Evolutionary conservation across 495 filamentous ascomycete species (phyloP).

Genomic region (Lasiosphaeria hispida): DNA sequence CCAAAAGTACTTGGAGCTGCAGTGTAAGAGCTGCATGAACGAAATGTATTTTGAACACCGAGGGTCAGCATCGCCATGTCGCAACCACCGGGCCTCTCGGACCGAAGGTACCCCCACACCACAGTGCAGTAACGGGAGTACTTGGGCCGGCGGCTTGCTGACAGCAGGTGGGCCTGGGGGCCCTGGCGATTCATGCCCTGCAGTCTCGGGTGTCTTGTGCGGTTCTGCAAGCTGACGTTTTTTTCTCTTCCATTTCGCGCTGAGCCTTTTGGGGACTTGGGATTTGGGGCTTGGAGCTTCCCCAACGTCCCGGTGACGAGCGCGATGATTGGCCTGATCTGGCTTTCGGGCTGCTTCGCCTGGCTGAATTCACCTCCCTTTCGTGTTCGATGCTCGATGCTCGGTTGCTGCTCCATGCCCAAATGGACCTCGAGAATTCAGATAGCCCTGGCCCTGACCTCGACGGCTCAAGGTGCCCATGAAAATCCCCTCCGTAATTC

Average conservation of each 20-base stretch:
- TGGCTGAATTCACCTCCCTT: constrained; percentile 24
- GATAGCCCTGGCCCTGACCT: no score
- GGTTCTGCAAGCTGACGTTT: constrained; percentile 28
- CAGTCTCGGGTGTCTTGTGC: not conserved
- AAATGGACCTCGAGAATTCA: not conserved
- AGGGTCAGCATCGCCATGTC: constrained; percentile 5
- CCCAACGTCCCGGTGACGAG: constrained; percentile 19
- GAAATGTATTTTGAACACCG: not conserved
- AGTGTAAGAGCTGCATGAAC: constrained; percentile 1
- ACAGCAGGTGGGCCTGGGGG: constrained; percentile 6
- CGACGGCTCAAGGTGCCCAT: no score
- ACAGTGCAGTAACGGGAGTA: constrained; percentile 17
- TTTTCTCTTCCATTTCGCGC: not conserved
- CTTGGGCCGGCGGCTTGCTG: constrained; percentile 10
- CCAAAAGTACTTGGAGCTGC: no score
- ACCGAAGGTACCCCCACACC: constrained; percentile 9
- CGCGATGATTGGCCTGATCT: constrained; percentile 18
- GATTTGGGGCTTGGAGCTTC: constrained; percentile 19
- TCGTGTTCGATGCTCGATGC: not conserved
- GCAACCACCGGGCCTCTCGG: not conserved
- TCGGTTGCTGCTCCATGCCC: not conserved
- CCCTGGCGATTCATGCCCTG: not conserved
- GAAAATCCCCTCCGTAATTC: no score
- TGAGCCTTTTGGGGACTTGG: constrained; percentile 12
- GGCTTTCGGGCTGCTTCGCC: constrained; percentile 9